A percentile compares a stretch with the other conserved stretches of the same genome.
Evolutionary conservation across 352 stramenopile genomes (phyloP).

Genomic region (Peronospora tabacina): DNA sequence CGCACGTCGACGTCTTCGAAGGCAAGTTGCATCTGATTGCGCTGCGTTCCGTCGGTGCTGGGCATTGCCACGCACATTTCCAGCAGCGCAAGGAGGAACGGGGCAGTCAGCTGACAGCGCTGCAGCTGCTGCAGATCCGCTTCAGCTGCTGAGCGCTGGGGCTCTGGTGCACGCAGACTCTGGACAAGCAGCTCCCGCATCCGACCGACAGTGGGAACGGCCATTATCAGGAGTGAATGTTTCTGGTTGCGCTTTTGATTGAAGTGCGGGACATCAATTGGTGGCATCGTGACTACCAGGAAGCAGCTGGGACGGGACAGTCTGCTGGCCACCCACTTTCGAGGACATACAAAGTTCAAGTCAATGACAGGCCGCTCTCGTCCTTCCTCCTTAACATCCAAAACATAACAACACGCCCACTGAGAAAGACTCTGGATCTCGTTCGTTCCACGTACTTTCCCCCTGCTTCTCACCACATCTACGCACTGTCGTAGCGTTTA

Average conservation of each 20-base stretch:
- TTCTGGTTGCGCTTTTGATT: neutral
- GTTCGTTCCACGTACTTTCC: slow-evolving; percentile 19
- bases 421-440: slow-evolving; percentile 32
- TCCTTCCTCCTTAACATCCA: slow-evolving; percentile 23
- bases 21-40: slow-evolving; percentile 22
- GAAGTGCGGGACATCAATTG: slow-evolving; percentile 1
- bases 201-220: slow-evolving; percentile 11
- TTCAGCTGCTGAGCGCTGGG: slow-evolving; percentile 43
- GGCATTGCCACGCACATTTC: slow-evolving; percentile 38
- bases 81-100: slow-evolving; percentile 42
- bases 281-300: neutral
- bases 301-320: slow-evolving; percentile 8
- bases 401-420: slow-evolving; percentile 35
- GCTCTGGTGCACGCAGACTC: slow-evolving; percentile 35
- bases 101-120: slow-evolving; percentile 18
- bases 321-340: slow-evolving; percentile 53
- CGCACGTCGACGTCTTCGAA: slow-evolving; percentile 42
- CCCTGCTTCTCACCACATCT: slow-evolving; percentile 16
- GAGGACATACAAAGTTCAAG: slow-evolving; percentile 65
- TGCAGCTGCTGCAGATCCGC: slow-evolving; percentile 51
- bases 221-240: slow-evolving; percentile 16
- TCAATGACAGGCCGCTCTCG: slow-evolving; percentile 15
- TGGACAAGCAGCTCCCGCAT: slow-evolving; percentile 48
- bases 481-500: slow-evolving; percentile 22
- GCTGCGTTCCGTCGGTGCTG: slow-evolving; percentile 19